Evolutionary conservation across 163 green algal genomes (phyloP), one percentile per base, ranked within the genome.

Genomic region (Prototheca cutis): DNA sequence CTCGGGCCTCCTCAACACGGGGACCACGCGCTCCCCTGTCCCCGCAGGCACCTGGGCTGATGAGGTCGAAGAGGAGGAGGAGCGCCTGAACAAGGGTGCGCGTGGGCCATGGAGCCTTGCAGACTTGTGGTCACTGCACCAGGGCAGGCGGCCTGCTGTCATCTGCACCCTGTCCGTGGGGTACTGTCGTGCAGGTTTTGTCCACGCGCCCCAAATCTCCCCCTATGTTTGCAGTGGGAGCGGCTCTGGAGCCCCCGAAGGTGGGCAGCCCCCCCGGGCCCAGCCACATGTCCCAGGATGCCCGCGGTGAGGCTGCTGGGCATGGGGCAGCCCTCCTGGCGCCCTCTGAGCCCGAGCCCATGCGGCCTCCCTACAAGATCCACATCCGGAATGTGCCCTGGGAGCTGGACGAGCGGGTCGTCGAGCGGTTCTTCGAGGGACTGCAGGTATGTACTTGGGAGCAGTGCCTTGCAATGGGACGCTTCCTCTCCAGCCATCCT

Each of bases 311-410:
- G n/a, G n/a, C n/a, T n/a, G n/a, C n/a, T n/a, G n/a, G n/a, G n/a
- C n/a, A n/a, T 24, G 39, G 23, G 29, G 25, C 18, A 4, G 21
- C 31, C 34, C 48, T 17, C 7, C 4, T 34, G 5, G 47, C 52
- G 29, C 36, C 19, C 40, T 45, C 13, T 15, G 36, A 40, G 25
- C 29, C 66, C 19, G 42, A 67, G 34, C 67, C 67, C 34, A 57
- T 67, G 8, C 24, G 28, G 18, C 63, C 68, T 2, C 69, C 69
- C 19, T 76, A 62, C 48, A 69, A 63, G 51, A 62, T 56, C 19
- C 66, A 66, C 13, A 40, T 76, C 27, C 47, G 52, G 17, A 76
- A 76, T 45, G 49, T 76, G 3, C 58, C 69, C 17, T 76, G 64
- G 48, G 59, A 72, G 6, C 21, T 72, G 24, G 53, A 67, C 7